A percentile compares a stretch with the other conserved stretches of the same genome.
phyloP scores from a whole-genome alignment of 805 yeast species.

The Diddensiella transvaalensis region DNA sequence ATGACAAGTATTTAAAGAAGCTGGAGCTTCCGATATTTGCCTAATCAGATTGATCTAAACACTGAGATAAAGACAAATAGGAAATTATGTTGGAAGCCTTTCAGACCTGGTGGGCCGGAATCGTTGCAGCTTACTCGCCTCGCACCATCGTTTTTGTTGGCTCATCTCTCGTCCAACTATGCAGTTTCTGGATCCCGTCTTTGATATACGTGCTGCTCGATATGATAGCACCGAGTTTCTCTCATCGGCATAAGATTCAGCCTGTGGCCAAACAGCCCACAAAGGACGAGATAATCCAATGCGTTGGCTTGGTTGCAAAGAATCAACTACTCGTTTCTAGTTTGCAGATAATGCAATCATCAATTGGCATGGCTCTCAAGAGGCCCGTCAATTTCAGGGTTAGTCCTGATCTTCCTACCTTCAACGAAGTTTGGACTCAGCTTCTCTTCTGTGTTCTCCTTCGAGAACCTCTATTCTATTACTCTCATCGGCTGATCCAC shows the following conservation, averaged over 20 bases:
- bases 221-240: slow-evolving; percentile 8
- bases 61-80: no score
- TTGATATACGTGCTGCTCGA: background rate
- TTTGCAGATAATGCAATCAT: slow-evolving; percentile 1
- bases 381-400: background rate
- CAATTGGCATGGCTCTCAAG: background rate
- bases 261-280: slow-evolving; percentile 12
- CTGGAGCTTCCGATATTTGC: no score
- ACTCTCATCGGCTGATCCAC: slow-evolving; percentile 17
- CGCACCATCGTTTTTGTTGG: slow-evolving; percentile 1
- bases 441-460: slow-evolving; percentile 9
- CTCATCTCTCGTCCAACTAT: background rate
- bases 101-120: slow-evolving; percentile 1
- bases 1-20: no score
- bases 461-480: slow-evolving; percentile 19
- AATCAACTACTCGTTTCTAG: slow-evolving; percentile 7
- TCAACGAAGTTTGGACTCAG: background rate
- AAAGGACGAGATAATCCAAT: slow-evolving; percentile 9
- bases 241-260: slow-evolving; percentile 16
- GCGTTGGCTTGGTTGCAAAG: slow-evolving; percentile 4
- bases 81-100: no score
- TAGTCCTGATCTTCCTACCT: background rate
- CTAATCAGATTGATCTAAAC: no score
- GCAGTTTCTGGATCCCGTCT: slow-evolving; percentile 4
- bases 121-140: background rate